Conservation (phyloP, 108 stramenopile genomes). For the Chaetoceros tenuissimus region DNA sequence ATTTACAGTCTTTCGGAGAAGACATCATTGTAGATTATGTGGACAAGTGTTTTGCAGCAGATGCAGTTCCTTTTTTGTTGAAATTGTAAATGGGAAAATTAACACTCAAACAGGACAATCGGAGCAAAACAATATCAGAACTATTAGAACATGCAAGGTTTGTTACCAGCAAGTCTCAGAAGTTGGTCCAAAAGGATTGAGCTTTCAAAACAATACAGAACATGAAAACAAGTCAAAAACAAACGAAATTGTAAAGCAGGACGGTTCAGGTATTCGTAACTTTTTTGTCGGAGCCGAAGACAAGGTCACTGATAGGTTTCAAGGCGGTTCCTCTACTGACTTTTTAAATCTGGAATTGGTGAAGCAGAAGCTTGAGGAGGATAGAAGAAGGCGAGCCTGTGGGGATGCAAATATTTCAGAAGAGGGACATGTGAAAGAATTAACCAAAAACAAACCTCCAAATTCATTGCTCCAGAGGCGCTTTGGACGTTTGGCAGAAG, state of each 20-base stretch:
- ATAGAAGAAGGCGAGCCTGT: slow-evolving; percentile 18
- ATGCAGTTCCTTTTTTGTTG: slow-evolving; percentile 87
- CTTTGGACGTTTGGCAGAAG: background rate
- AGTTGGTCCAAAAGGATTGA: slow-evolving; percentile 21
- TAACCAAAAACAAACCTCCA: slow-evolving; percentile 1
- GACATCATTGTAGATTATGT: slow-evolving; percentile 97
- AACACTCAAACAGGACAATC: slow-evolving; percentile 6
- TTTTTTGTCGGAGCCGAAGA: slow-evolving; percentile 5
- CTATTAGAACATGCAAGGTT: slow-evolving; percentile 62
- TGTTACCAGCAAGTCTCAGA: slow-evolving; percentile 66
- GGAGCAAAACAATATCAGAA: slow-evolving; percentile 14
- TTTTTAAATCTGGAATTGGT: slow-evolving; percentile 27
- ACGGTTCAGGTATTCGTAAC: slow-evolving; percentile 4
- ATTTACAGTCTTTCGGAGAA: slow-evolving; percentile 90
- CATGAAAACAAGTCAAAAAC: background rate
- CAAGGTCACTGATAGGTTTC: slow-evolving; percentile 10
- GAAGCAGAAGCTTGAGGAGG: slow-evolving; percentile 27
- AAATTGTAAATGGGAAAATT: background rate
- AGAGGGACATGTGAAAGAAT: slow-evolving; percentile 3
- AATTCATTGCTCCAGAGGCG: background rate
- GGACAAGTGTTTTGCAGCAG: slow-evolving; percentile 94
- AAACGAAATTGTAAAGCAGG: slow-evolving; percentile 4
- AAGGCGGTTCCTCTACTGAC: slow-evolving; percentile 11
- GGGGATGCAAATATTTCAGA: slow-evolving; percentile 20
- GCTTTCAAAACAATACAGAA: slow-evolving; percentile 16